These are phyloP conservation scores for Teratosphaeriaceae sp. DNA, from an alignment of 2,329 filamentous ascomycete genomes.

Conservation along the genomic window DNA sequence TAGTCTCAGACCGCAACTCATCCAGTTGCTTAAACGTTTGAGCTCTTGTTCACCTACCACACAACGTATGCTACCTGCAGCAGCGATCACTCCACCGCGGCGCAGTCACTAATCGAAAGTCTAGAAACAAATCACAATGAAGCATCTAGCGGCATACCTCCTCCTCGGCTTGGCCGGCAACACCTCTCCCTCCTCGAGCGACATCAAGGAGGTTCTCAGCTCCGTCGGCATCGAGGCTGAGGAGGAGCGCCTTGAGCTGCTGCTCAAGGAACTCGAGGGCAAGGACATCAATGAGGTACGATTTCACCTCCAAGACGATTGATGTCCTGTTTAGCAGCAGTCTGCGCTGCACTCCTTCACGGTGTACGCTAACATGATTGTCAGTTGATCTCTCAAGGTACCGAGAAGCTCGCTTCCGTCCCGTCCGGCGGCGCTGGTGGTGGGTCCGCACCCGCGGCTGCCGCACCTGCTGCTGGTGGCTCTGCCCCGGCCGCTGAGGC, in stretches of 20 bases:
- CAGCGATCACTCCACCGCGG: not conserved
- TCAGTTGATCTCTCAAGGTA: slow-evolving; percentile 85
- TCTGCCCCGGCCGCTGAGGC: slow-evolving; percentile 63
- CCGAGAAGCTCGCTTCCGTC: slow-evolving; percentile 93
- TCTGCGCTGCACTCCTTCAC: not conserved
- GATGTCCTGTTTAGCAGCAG: slow-evolving; percentile 22
- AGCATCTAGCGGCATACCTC: slow-evolving; percentile 99
- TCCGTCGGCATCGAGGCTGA: slow-evolving; percentile 96
- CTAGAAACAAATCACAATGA: slow-evolving; percentile 65
- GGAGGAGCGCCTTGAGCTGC: slow-evolving; percentile 72
- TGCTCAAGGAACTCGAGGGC: slow-evolving; percentile 85
- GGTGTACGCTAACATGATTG: not conserved
- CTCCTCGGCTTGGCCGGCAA: slow-evolving; percentile 94
- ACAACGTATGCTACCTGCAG: slow-evolving; percentile 14
- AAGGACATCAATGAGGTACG: slow-evolving; percentile 89
- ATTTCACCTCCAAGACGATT: not conserved
- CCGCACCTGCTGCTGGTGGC: slow-evolving; percentile 61
- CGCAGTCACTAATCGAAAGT: slow-evolving; percentile 10
- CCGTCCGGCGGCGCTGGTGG: slow-evolving; percentile 82
- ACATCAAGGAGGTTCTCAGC: slow-evolving; percentile 83
- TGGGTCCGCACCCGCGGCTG: slow-evolving; percentile 56
- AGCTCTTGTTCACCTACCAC: slow-evolving; percentile 65
- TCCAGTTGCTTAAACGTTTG: slow-evolving; percentile 99
- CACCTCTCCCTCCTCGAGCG: slow-evolving; percentile 72
- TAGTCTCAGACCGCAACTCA: slow-evolving; percentile 98